Conservation (phyloP, 495 filamentous ascomycete species). For the Neurospora sp. region DNA sequence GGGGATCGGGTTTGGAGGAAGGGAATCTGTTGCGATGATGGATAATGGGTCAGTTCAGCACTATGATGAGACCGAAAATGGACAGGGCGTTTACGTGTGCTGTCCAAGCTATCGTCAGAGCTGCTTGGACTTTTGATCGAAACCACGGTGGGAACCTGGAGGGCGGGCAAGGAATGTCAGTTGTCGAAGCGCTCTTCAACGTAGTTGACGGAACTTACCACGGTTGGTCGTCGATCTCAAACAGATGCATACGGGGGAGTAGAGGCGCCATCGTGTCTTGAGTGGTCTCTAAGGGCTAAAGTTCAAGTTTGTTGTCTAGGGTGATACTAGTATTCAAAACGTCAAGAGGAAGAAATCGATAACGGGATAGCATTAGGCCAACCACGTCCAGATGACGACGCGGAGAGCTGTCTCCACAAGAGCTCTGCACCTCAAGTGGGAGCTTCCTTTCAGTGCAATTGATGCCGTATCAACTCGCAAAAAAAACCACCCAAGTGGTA, state of each 20-base stretch:
- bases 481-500: neutral
- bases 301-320: neutral
- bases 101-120: constrained; percentile 42
- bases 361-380: no score
- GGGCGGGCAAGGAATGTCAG: neutral
- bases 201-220: constrained; percentile 28
- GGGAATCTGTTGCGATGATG: constrained; percentile 18
- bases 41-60: neutral
- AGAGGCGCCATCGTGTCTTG: constrained; percentile 33
- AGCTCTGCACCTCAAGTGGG: neutral
- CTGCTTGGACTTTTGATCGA: constrained; percentile 39
- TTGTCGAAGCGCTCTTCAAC: neutral
- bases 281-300: neutral
- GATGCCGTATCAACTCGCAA: neutral
- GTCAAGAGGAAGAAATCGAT: neutral
- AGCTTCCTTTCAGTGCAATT: neutral
- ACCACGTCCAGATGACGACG: neutral
- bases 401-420: neutral
- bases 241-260: constrained; percentile 44
- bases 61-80: neutral
- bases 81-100: constrained; percentile 11
- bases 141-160: constrained; percentile 44
- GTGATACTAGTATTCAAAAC: neutral
- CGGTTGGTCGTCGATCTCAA: constrained; percentile 44
- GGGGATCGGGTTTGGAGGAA: constrained; percentile 36